Evolutionary conservation across 179 eudicot species (phyloP).

Genomic region (Silene coronaria): DNA sequence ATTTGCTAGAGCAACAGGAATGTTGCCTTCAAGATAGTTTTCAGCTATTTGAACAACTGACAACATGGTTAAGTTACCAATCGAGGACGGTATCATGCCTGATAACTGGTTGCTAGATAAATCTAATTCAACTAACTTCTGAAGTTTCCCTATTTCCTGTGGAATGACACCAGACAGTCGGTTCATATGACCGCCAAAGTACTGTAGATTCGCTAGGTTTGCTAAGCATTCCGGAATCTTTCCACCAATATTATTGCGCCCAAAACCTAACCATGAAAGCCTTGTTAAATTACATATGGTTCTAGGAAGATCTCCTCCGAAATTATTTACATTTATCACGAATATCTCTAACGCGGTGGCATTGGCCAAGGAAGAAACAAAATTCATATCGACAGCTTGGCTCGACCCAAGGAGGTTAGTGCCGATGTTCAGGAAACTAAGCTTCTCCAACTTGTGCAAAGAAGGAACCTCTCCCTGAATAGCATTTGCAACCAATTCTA

Average conservation of each 20-base stretch:
- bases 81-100: slow-evolving; percentile 23
- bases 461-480: slow-evolving; percentile 29
- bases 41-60: background rate
- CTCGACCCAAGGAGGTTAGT: slow-evolving; percentile 21
- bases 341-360: slow-evolving; percentile 19
- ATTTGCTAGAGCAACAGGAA: slow-evolving; percentile 25
- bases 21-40: slow-evolving; percentile 22
- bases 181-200: slow-evolving; percentile 14
- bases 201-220: slow-evolving; percentile 7
- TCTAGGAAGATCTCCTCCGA: slow-evolving; percentile 24
- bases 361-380: slow-evolving; percentile 28
- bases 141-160: slow-evolving; percentile 19
- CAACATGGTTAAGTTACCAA: slow-evolving; percentile 34
- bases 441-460: slow-evolving; percentile 15
- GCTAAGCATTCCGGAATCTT: slow-evolving; percentile 24
- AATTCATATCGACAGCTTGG: slow-evolving; percentile 19
- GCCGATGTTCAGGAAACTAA: background rate
- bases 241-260: slow-evolving; percentile 24
- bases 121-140: background rate
- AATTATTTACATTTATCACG: slow-evolving; percentile 7
- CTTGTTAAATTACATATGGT: slow-evolving; percentile 27
- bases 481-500: slow-evolving; percentile 16
- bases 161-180: slow-evolving; percentile 24
- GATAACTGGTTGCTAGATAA: slow-evolving; percentile 18
- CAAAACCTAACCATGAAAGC: background rate